Evolutionary conservation across 2,329 filamentous ascomycete species (phyloP).

Genomic region (Alternaria panax): DNA sequence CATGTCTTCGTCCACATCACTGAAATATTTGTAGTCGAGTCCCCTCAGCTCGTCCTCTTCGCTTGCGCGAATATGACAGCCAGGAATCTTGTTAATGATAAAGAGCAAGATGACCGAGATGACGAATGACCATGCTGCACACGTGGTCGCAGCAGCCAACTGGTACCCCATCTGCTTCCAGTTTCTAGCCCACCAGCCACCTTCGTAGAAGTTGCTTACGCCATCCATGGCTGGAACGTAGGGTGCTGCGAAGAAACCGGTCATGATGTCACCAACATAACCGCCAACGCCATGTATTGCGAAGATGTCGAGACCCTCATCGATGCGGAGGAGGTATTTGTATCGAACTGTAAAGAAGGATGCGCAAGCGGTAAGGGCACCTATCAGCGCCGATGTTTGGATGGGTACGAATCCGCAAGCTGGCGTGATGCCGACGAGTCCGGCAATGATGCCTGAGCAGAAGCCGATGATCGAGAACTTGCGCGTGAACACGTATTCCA

Average conservation of each 20-base stretch:
- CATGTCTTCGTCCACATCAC: constrained; percentile 41
- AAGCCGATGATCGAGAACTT: constrained; percentile 62
- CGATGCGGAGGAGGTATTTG: constrained; percentile 62
- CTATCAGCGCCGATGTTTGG: constrained; percentile 61
- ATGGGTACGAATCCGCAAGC: constrained; percentile 64
- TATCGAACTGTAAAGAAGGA: constrained; percentile 57
- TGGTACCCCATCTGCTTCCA: constrained; percentile 65
- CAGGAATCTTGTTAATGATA: constrained; percentile 65
- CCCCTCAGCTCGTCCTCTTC: constrained; percentile 64
- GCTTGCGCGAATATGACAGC: constrained; percentile 61
- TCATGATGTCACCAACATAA: constrained; percentile 64
- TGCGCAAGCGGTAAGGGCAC: constrained; percentile 58
- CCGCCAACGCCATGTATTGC: constrained; percentile 68
- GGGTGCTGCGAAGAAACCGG: constrained; percentile 63
- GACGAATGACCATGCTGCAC: constrained; percentile 63
- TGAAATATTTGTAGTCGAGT: constrained; percentile 61
- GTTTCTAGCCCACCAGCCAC: constrained; percentile 61
- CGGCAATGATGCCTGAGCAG: constrained; percentile 63
- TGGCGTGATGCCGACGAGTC: constrained; percentile 66
- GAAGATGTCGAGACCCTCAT: constrained; percentile 68
- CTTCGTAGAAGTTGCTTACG: constrained; percentile 54
- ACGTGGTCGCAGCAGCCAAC: constrained; percentile 64
- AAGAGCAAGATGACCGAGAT: constrained; percentile 62
- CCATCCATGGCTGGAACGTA: constrained; percentile 63
- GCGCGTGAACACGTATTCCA: constrained; percentile 59